Evolutionary conservation across 129 eudicot genomes (phyloP).

Genomic region (Scalesia atractyloides): DNA sequence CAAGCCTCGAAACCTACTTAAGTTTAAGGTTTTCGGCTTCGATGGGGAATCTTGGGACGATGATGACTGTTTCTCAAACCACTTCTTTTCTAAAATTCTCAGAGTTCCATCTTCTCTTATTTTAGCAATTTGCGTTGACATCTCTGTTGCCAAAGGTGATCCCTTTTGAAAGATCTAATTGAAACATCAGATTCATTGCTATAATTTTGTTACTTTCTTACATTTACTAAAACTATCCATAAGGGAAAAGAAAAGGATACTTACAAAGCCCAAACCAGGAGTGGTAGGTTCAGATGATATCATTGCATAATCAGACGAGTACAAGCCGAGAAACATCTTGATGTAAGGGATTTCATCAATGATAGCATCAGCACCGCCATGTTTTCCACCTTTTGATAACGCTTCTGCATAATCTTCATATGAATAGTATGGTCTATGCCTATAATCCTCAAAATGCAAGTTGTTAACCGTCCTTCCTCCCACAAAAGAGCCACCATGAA

Average conservation of each 20-base stretch:
- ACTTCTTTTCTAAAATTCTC: conserved; percentile 28
- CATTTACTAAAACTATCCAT: not conserved
- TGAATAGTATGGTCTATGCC: conserved; percentile 7
- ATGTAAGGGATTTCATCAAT: conserved; percentile 33
- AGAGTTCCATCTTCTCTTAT: conserved; percentile 38
- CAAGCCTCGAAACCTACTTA: conserved; percentile 32
- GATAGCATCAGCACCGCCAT: conserved; percentile 34
- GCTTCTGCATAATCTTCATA: conserved; percentile 36
- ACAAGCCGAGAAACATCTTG: conserved; percentile 29
- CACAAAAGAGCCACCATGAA: conserved; percentile 37
- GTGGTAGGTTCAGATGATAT: conserved; percentile 29
- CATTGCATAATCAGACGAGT: conserved; percentile 28
- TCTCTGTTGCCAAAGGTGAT: conserved; percentile 38
- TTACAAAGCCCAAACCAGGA: conserved; percentile 42
- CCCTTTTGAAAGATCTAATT: conserved; percentile 41
- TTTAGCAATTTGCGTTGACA: conserved; percentile 40
- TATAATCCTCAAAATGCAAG: conserved; percentile 27
- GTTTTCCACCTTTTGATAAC: conserved; percentile 37
- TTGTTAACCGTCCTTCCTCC: conserved; percentile 25
- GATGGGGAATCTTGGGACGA: conserved; percentile 1
- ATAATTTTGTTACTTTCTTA: no score
- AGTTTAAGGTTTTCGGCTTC: conserved; percentile 5
- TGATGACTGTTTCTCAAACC: conserved; percentile 24
- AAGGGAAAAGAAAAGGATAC: conserved; percentile 13
- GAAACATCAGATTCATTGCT: not conserved